Conservation (phyloP, 2,329 filamentous ascomycete species). For the Ceratocystis lukuohia region DNA sequence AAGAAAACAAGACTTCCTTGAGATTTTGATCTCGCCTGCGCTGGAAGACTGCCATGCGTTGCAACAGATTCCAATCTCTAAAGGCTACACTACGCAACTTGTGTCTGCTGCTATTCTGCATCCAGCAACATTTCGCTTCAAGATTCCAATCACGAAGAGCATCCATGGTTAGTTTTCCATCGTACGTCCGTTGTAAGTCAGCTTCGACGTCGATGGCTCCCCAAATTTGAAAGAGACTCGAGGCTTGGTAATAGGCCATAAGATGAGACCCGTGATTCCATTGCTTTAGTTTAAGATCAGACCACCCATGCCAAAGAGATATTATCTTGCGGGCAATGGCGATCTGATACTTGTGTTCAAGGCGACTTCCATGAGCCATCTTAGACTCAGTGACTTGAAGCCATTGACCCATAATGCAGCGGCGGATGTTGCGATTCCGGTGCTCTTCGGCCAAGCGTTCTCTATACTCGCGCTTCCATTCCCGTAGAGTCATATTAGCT, state of each 20-base stretch:
- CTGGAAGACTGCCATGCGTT: slow-evolving; percentile 18
- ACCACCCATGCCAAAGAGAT: slow-evolving; percentile 9
- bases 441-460: slow-evolving; percentile 14
- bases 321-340: slow-evolving; percentile 5
- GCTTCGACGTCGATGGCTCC: background rate
- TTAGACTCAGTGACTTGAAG: slow-evolving; percentile 8
- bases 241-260: slow-evolving; percentile 8
- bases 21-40: background rate
- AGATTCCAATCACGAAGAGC: slow-evolving; percentile 18
- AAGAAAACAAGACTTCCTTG: slow-evolving; percentile 1
- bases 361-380: background rate
- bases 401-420: slow-evolving; percentile 19
- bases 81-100: slow-evolving; percentile 14
- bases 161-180: slow-evolving; percentile 6
- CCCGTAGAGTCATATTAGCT: slow-evolving; percentile 14
- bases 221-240: slow-evolving; percentile 1
- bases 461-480: slow-evolving; percentile 16
- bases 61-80: slow-evolving; percentile 18
- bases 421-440: slow-evolving; percentile 14
- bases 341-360: slow-evolving; percentile 10
- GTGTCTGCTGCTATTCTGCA: slow-evolving; percentile 7
- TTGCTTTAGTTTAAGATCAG: background rate
- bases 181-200: slow-evolving; percentile 11
- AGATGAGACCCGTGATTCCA: slow-evolving; percentile 4
- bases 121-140: slow-evolving; percentile 16